Evolutionary conservation across 345 rosid species (phyloP), one percentile per base, ranked within the genome.

Genomic region (Gossypium australe): DNA sequence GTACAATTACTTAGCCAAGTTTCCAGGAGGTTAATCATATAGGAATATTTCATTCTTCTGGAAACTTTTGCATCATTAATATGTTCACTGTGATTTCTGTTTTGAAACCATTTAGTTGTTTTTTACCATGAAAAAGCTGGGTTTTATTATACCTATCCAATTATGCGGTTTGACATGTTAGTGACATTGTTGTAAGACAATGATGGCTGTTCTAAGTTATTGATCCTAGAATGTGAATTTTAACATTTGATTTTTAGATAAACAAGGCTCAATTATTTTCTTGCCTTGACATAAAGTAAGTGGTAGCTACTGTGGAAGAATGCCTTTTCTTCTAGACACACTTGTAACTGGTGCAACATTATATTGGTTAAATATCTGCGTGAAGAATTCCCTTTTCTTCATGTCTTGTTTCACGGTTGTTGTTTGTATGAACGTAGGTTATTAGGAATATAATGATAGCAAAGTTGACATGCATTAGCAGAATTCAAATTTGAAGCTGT

Each of bases 1-100:
- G 98, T 94, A 91, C 62, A 44, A n/a, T 51, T 74, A 62, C 25
- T 67, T 77, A 29, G 51, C 62, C 53, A 63, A 10, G 64, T 24
- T 75, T 71, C 51, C 58, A 45, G 49, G 68, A 38, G 73, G 20
- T 60, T 74, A 27, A 56, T 66, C 48, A 22, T 70, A 47, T 62
- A 13, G 52, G 49, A 61, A 25, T 62, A 44, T 17, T 56, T 13
- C 17, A 9, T 72, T 22, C 64, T 38, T 14, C 29, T 14, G 16
- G 27, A 41, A 56, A 53, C 24, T 72, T 41, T 55, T 58, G 25
- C n/a, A 18, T 71, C 24, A 58, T 59, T 43, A 24, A 45, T 25
- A 41, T 51, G 60, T 51, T 27, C 47, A 52, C 14, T 56, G 9
- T 14, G 1, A 13, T 25, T 17, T 49, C 20, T 52, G 2, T 44